phyloP scores from a whole-genome alignment of 1,284 basidiomycete genomes.

The Cryptococcus sp. region DNA sequence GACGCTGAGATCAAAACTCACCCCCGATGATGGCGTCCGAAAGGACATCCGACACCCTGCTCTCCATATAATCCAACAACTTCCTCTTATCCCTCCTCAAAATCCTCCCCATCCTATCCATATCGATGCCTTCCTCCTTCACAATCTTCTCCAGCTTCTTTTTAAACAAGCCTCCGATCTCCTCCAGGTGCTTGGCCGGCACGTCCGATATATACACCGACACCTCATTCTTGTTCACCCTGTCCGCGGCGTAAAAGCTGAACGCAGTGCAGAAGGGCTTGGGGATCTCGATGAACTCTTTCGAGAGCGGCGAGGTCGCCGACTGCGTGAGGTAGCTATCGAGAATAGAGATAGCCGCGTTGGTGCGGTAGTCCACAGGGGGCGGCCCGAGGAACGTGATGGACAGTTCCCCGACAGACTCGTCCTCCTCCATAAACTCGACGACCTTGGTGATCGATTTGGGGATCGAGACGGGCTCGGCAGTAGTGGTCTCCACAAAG shows the following conservation, averaged over 20 bases:
- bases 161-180: slow-evolving; percentile 68
- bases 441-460: slow-evolving; percentile 60
- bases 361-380: slow-evolving; percentile 68
- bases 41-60: slow-evolving; percentile 34
- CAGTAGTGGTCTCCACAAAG: slow-evolving; percentile 83
- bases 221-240: slow-evolving; percentile 71
- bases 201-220: slow-evolving; percentile 79
- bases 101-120: slow-evolving; percentile 84
- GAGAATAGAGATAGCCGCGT: slow-evolving; percentile 80
- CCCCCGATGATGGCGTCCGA: slow-evolving; percentile 61
- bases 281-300: slow-evolving; percentile 89
- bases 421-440: slow-evolving; percentile 97
- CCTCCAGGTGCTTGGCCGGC: slow-evolving; percentile 71
- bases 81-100: slow-evolving; percentile 85
- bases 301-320: slow-evolving; percentile 82
- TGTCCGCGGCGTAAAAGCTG: slow-evolving; percentile 73
- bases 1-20: slow-evolving; percentile 16
- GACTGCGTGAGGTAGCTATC: slow-evolving; percentile 87
- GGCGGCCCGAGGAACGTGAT: slow-evolving; percentile 77
- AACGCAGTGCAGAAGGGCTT: slow-evolving; percentile 85
- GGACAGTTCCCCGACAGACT: slow-evolving; percentile 84
- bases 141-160: slow-evolving; percentile 69
- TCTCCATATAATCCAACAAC: slow-evolving; percentile 49
- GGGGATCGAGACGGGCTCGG: slow-evolving; percentile 59
- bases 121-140: slow-evolving; percentile 72